Evolutionary conservation across 345 rosid species (phyloP), one percentile per base, ranked within the genome.

Genomic region (Anastatica hierochuntica): DNA sequence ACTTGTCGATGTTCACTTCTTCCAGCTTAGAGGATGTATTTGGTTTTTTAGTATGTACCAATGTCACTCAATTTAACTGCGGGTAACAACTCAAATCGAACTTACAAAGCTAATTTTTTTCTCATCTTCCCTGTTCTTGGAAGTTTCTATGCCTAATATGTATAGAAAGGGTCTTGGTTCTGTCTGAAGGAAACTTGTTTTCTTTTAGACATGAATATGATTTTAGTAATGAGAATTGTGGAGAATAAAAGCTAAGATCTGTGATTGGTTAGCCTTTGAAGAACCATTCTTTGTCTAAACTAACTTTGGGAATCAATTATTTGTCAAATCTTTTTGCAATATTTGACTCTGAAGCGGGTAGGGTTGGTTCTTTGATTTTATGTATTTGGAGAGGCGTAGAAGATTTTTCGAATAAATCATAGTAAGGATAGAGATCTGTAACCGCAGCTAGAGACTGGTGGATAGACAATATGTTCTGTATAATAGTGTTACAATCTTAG

Each of bases 1-100:
- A 92, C 98, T 60, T 92, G 98, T 69, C 84, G 95, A 65, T 85
- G 98, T 52, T 70, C 94, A 1, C 71, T 92, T 37, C 98, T 96
- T 30, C 88, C 98, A 54, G 94, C 88, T 39, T 67, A 67, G 58
- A 20, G 9, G 46, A 39, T 34, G 55, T 11, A 51, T 44, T 66
- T 29, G 10, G 13, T 44, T 58, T 43, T 53, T 42, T 65, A 56
- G 53, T 40, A 49, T 65, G 53, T 49, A 65, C 41, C 43, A 12
- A 31, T 37, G 46, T 21, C 46, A 26, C 58, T 18, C 53, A 43
- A 34, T 11, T n/a, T 65, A 53, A 35, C 33, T 35, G 44, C 64
- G 3, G 70, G 64, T 65, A 65, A 57, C 8, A 49, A 50, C 47
- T 49, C 52, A 19, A 18, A 57, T 40, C n/a, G 0, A 30, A 45